phyloP scores from a whole-genome alignment of 2,329 filamentous ascomycete species.

The Pseudogymnoascus sp. region DNA sequence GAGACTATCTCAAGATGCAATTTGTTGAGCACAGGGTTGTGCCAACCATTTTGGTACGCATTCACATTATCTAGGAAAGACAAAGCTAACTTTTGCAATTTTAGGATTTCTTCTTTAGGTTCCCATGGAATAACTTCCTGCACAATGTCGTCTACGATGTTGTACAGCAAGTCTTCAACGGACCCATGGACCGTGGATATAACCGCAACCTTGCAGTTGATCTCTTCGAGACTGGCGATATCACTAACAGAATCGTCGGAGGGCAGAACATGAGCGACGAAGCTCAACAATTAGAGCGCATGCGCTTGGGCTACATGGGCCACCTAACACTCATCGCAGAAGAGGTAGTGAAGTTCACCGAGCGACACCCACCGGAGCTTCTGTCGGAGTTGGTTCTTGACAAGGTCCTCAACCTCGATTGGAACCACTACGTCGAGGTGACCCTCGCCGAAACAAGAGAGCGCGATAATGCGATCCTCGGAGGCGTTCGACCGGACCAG shows the following conservation, averaged over 20 bases:
- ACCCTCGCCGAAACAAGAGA: conserved; percentile 89
- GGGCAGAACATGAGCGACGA: conserved; percentile 83
- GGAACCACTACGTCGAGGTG: conserved; percentile 92
- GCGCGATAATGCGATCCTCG: conserved; percentile 95
- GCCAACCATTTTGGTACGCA: conserved; percentile 81
- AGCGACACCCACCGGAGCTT: conserved; percentile 81
- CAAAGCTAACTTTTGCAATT: conserved; percentile 15
- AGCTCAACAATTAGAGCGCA: conserved; percentile 73
- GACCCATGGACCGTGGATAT: conserved; percentile 91
- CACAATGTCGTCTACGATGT: conserved; percentile 99
- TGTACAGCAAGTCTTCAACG: conserved; percentile 98
- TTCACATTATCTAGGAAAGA: neutral
- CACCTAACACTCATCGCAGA: conserved; percentile 95
- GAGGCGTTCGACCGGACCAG: conserved; percentile 87
- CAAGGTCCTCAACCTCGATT: conserved; percentile 79
- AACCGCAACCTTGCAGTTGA: conserved; percentile 86
- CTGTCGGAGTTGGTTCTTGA: conserved; percentile 78
- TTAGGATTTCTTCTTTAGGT: conserved; percentile 94
- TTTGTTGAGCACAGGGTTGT: conserved; percentile 94
- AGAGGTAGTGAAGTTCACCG: conserved; percentile 97
- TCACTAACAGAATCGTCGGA: conserved; percentile 86
- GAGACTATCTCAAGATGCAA: conserved; percentile 89
- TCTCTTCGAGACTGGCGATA: conserved; percentile 81
- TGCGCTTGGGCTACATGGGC: conserved; percentile 96
- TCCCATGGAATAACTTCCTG: conserved; percentile 98